Evolutionary conservation across 1,284 basidiomycete species (phyloP), one percentile per base, ranked within the genome.

Genomic region (Puccinia horiana): DNA sequence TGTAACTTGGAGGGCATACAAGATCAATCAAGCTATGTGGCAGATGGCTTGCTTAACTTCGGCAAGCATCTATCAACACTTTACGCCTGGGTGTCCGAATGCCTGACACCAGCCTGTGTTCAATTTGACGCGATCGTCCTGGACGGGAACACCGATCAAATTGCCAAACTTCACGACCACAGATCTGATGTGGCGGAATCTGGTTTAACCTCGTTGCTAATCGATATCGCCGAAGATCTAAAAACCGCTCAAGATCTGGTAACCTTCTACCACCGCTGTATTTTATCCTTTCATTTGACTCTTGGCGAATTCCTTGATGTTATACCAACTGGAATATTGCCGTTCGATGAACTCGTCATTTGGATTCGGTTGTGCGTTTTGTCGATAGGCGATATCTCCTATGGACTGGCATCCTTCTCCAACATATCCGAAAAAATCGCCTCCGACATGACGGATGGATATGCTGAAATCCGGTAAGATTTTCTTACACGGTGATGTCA

Each of bases 181-280:
- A n/a, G 14, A 6, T 8, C 63, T 16, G 63, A 12, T 40, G 37
- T 2, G 2, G 32, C 35, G 63, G 63, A 40, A 35, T 23, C 63
- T 4, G 35, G 63, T n/a, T 40, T 29, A 42, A 29, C 63, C 37
- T 37, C 23, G 20, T 16, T 65, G 37, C 35, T 65, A 40, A 18
- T 65, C 18, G 35, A 65, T 0, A 29, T 40, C 63, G 63, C 20
- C 16, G 20, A 35, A 65, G 37, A 65, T 8, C 18, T 65, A 23
- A 18, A 5, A 35, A 65, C 14, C 63, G 63, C 63, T 23, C 63
- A 65, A 65, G 29, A 35, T 18, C 18, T 65, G 37, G 37, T 65
- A 8, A 65, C 37, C 37, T 65, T 65, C 63, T 65, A 65, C 58
- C 63, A 65, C 63, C 37, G 63, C 37, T 65, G 63, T 18, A 65